Percentiles rank a stretch among this genome's conserved stretches.
phyloP scores from a whole-genome alignment of 495 filamentous ascomycete species.

The Xylaria telfairii region DNA sequence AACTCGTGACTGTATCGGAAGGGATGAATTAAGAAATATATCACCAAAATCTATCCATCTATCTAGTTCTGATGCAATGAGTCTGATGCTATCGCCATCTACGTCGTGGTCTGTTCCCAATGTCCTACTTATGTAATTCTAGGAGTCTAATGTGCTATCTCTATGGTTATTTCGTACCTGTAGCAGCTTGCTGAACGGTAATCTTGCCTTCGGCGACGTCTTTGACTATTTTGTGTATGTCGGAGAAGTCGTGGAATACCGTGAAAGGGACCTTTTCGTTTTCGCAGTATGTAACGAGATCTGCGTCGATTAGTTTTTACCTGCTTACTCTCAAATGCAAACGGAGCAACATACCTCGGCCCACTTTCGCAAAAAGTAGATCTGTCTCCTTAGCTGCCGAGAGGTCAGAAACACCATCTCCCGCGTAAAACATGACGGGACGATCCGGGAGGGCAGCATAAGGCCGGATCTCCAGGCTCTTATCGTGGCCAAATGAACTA shows the following conservation, averaged over 20 bases:
- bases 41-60: slow-evolving; percentile 25
- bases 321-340: slow-evolving; percentile 15
- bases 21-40: slow-evolving; percentile 5
- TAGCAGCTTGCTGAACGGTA: slow-evolving; percentile 52
- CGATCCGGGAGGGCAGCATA: slow-evolving; percentile 77
- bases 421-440: slow-evolving; percentile 85
- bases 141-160: neutral
- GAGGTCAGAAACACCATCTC: slow-evolving; percentile 88
- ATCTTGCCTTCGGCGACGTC: slow-evolving; percentile 70
- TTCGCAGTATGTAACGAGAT: slow-evolving; percentile 83
- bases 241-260: slow-evolving; percentile 76
- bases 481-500: slow-evolving; percentile 91
- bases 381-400: slow-evolving; percentile 89
- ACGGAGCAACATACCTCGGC: slow-evolving; percentile 66
- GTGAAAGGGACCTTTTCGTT: slow-evolving; percentile 80
- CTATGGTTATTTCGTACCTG: slow-evolving; percentile 33
- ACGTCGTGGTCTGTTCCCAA: slow-evolving; percentile 26
- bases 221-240: slow-evolving; percentile 75
- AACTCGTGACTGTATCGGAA: neutral
- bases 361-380: slow-evolving; percentile 88
- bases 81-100: neutral
- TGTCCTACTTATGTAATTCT: slow-evolving; percentile 5
- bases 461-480: slow-evolving; percentile 82
- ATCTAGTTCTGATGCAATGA: slow-evolving; percentile 22
- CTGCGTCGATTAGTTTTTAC: slow-evolving; percentile 45